Evolutionary conservation across 2,329 filamentous ascomycete genomes (phyloP), one percentile per base, ranked within the genome.

Genomic region (Pseudogymnoascus sp.): DNA sequence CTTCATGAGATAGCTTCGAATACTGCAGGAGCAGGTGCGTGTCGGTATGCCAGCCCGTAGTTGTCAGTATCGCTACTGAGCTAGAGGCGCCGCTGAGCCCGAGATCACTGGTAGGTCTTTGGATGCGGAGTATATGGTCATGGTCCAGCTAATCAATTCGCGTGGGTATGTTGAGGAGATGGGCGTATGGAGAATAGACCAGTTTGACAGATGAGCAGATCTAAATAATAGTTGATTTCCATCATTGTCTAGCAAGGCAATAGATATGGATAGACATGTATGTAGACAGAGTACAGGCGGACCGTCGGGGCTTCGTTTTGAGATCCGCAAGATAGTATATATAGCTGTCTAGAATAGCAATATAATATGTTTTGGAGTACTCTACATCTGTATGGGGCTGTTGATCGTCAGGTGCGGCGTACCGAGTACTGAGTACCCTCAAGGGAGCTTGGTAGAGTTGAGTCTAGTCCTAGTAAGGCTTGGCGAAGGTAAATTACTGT

Each of bases 401-500:
- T 55, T 55, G 48, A 55, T 55, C 48, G 48, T 55, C 48, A 33
- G n/a, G 2, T 33, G 27, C 21, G 21, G 21, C 21, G 21, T 21
- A 21, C 21, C 21, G 21, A 21, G 21, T 21, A 21, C 21, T 21
- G 21, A 21, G 48, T 55, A 55, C 48, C 18, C 29, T 15, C 48
- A 55, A 55, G 48, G 48, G 48, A 35, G 48, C 48, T 55, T 55
- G 48, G 48, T 55, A 33, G 48, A 55, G 29, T 55, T 55, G 48
- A 55, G 48, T 9, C 48, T 55, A 55, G 48, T 55, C 48, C 48
- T 33, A 55, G 48, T 18, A 55, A 15, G 48, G 48, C 48, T 55
- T 55, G 48, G 48, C 48, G 48, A 33, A 15, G 48, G 31, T 55
- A 55, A 33, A 55, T 55, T 55, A n/a, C n/a, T 33, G 48, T 52